phyloP scores from a whole-genome alignment of 768 basidiomycete species.

The Suillus lakei region DNA sequence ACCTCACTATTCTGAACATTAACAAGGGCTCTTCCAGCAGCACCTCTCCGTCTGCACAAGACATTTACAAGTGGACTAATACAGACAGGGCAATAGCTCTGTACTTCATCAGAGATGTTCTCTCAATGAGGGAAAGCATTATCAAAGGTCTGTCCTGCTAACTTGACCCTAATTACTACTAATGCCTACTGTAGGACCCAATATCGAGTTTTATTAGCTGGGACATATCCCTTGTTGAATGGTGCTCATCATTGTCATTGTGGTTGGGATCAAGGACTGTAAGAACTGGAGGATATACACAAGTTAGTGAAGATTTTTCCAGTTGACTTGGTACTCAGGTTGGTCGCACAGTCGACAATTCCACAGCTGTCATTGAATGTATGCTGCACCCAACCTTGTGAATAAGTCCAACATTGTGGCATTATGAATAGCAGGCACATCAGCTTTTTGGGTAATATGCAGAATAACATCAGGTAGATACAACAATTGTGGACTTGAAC shows the following conservation, averaged over 20 bases:
- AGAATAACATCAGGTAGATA: no score
- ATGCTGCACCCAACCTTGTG: no score
- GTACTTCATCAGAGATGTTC: constrained; percentile 60
- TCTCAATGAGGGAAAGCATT: constrained; percentile 46
- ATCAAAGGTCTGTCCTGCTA: constrained; percentile 32
- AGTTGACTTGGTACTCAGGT: no score
- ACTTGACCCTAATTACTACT: constrained; percentile 2
- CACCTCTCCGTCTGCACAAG: constrained; percentile 8
- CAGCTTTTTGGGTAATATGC: no score
- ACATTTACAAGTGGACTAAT: constrained; percentile 56
- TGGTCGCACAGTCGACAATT: constrained; percentile 87
- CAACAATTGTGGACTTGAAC: no score
- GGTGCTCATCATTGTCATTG: constrained; percentile 61
- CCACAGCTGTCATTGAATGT: constrained; percentile 75
- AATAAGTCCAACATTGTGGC: no score
- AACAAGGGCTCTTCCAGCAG: neutral
- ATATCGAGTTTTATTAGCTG: constrained; percentile 68
- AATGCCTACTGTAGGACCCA: constrained; percentile 34
- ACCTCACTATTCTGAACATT: no score
- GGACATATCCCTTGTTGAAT: constrained; percentile 74
- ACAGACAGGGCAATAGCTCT: constrained; percentile 55
- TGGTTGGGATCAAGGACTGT: constrained; percentile 64
- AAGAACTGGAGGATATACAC: constrained; percentile 66
- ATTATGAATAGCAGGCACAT: no score
- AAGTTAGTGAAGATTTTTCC: constrained; percentile 43